Evolutionary conservation across 495 filamentous ascomycete species (phyloP).

Genomic region (Rostrohypoxylon terebratum): DNA sequence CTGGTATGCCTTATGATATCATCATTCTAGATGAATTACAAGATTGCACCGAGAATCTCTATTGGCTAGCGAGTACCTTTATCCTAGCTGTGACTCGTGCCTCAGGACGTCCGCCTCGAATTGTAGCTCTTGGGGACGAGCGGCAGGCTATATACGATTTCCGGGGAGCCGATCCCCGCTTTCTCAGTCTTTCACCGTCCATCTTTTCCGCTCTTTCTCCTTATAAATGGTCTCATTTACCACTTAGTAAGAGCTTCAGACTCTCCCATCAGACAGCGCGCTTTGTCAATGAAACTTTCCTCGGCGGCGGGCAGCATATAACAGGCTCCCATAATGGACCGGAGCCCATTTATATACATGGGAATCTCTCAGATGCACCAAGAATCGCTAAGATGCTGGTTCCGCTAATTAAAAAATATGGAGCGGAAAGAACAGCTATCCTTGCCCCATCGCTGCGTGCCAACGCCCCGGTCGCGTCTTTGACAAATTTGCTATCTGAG

Average conservation of each 20-base stretch:
- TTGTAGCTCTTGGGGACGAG: constrained; percentile 10
- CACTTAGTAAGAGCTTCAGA: constrained; percentile 10
- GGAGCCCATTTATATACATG: constrained; percentile 1
- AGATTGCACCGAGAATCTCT: constrained; percentile 11
- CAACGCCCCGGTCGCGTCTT: constrained; percentile 1
- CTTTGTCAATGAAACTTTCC: constrained; percentile 8
- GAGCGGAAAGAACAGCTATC: not conserved
- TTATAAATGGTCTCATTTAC: constrained; percentile 1
- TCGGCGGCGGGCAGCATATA: not conserved
- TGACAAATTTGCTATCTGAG: constrained; percentile 4
- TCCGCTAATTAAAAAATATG: not conserved
- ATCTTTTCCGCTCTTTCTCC: not conserved
- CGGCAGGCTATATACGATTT: constrained; percentile 14
- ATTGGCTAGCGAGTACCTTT: constrained; percentile 3
- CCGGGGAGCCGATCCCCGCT: constrained; percentile 2
- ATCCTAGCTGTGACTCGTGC: constrained; percentile 5
- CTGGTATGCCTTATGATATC: constrained; percentile 8
- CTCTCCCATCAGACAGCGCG: constrained; percentile 3
- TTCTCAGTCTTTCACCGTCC: constrained; percentile 6
- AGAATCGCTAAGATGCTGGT: constrained; percentile 1
- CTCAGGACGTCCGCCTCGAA: not conserved
- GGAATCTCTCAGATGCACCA: not conserved
- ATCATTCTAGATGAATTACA: constrained; percentile 9
- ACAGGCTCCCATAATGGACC: not conserved
- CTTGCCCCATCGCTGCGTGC: constrained; percentile 8